Evolutionary conservation across 108 stramenopile genomes (phyloP).

Genomic region (Chaetoceros tenuissimus): DNA sequence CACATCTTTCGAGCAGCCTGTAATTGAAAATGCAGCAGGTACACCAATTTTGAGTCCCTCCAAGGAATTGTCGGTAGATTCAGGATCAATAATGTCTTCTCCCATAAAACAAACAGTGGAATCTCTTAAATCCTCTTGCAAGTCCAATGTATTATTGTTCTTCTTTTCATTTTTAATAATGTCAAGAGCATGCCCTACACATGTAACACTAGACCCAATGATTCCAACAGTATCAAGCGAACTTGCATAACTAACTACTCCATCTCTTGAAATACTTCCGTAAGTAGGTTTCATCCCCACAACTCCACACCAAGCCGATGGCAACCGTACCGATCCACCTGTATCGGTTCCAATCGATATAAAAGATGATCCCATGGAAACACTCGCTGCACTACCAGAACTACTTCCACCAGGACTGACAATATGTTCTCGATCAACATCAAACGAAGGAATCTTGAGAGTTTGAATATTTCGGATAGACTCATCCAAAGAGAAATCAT

Average conservation of each 20-base stretch:
- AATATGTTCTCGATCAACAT: background rate
- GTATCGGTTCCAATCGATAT: constrained; percentile 94
- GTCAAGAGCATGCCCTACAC: constrained; percentile 42
- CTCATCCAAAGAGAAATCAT: constrained; percentile 18
- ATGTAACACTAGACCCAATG: constrained; percentile 52
- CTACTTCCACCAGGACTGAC: constrained; percentile 83
- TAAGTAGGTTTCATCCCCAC: constrained; percentile 96
- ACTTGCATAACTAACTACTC: constrained; percentile 91
- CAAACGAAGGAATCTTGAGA: background rate
- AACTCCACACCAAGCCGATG: constrained; percentile 90
- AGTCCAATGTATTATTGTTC: constrained; percentile 6
- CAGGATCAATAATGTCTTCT: background rate
- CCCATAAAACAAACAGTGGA: constrained; percentile 34
- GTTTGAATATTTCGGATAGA: constrained; percentile 14
- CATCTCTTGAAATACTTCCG: constrained; percentile 84
- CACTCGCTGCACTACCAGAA: constrained; percentile 86
- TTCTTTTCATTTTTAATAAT: constrained; percentile 23
- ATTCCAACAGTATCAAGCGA: constrained; percentile 92
- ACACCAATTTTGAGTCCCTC: constrained; percentile 67
- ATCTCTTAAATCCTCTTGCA: constrained; percentile 25
- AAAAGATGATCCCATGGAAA: constrained; percentile 77
- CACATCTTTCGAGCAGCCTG: constrained; percentile 55
- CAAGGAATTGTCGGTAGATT: constrained; percentile 14
- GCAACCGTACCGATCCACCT: constrained; percentile 93
- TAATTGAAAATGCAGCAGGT: constrained; percentile 67